Evolutionary conservation across 805 yeast genomes (phyloP).

Genomic region (Saturnispora quitensis): DNA sequence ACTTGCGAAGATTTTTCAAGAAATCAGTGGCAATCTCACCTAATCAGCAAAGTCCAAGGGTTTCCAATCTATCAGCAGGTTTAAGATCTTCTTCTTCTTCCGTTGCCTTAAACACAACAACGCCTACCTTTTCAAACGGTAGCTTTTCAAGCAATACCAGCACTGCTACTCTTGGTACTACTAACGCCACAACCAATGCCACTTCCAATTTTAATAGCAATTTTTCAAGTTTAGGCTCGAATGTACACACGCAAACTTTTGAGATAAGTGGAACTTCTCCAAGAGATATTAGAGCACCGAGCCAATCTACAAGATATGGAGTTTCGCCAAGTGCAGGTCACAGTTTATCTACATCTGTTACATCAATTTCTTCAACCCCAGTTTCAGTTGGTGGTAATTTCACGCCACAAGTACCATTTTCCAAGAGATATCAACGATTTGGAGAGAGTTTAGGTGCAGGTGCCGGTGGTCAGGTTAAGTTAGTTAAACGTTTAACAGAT

Average conservation of each 20-base stretch:
- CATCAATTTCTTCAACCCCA: slow-evolving; percentile 7
- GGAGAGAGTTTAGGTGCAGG: slow-evolving; percentile 91
- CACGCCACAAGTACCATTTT: slow-evolving; percentile 47
- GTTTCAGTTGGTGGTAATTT: slow-evolving; percentile 31
- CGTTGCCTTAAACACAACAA: slow-evolving; percentile 9
- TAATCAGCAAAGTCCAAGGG: slow-evolving; percentile 21
- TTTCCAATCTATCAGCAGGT: slow-evolving; percentile 30
- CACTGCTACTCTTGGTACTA: slow-evolving; percentile 3
- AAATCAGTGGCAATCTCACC: slow-evolving; percentile 25
- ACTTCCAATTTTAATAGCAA: not conserved
- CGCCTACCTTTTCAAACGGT: slow-evolving; percentile 14
- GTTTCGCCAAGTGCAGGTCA: slow-evolving; percentile 9
- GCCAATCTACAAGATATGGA: slow-evolving; percentile 3
- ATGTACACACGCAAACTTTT: not conserved
- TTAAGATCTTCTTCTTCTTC: slow-evolving; percentile 25
- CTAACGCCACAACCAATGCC: slow-evolving; percentile 10
- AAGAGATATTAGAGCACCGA: slow-evolving; percentile 5
- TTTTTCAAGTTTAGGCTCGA: not conserved
- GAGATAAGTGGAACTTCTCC: slow-evolving; percentile 8
- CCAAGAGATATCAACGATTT: slow-evolving; percentile 68
- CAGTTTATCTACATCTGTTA: slow-evolving; percentile 11
- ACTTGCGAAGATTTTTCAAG: slow-evolving; percentile 64
- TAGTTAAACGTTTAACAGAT: slow-evolving; percentile 61
- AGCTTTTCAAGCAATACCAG: slow-evolving; percentile 8
- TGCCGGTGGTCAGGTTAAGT: slow-evolving; percentile 85